These are phyloP conservation scores for Artemisia argyi DNA, from an alignment of 129 eudicot genomes.

Conservation along the genomic window DNA sequence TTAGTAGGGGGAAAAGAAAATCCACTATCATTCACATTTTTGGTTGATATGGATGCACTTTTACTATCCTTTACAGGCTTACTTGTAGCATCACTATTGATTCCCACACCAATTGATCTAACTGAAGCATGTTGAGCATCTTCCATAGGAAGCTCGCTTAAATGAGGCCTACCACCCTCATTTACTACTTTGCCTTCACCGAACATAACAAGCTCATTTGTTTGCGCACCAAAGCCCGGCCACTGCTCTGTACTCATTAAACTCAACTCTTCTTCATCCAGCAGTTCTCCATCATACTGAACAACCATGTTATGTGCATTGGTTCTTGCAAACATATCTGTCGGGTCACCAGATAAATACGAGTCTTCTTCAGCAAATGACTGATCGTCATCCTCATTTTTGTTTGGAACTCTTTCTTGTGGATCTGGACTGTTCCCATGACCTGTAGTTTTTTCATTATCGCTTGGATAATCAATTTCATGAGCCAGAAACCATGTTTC, in stretches of 20 bases:
- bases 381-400: slow-evolving; percentile 86
- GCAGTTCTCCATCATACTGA: slow-evolving; percentile 79
- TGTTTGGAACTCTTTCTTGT: slow-evolving; percentile 60
- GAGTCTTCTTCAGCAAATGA: slow-evolving; percentile 92
- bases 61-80: slow-evolving; percentile 26
- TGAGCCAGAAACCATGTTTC: slow-evolving; percentile 98
- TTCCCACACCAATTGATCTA: slow-evolving; percentile 87
- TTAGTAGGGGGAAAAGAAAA: slow-evolving; percentile 87
- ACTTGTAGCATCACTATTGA: slow-evolving; percentile 54
- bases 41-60: slow-evolving; percentile 33
- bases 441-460: slow-evolving; percentile 56
- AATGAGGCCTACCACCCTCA: slow-evolving; percentile 53
- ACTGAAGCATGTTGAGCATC: slow-evolving; percentile 70
- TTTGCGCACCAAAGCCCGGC: slow-evolving; percentile 71
- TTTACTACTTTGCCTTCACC: slow-evolving; percentile 50
- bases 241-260: slow-evolving; percentile 84
- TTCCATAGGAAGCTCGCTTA: slow-evolving; percentile 48
- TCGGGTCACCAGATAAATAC: slow-evolving; percentile 78
- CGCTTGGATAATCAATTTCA: slow-evolving; percentile 97
- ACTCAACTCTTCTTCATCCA: slow-evolving; percentile 80
- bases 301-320: slow-evolving; percentile 45
- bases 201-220: slow-evolving; percentile 66
- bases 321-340: slow-evolving; percentile 47
- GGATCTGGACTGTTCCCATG: slow-evolving; percentile 65
- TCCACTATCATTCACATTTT: slow-evolving; percentile 55